Percentiles rank a stretch among this genome's conserved stretches.
Conservation (phyloP, 768 basidiomycete genomes). For the Rhodosporidiobolus odoratus region DNA sequence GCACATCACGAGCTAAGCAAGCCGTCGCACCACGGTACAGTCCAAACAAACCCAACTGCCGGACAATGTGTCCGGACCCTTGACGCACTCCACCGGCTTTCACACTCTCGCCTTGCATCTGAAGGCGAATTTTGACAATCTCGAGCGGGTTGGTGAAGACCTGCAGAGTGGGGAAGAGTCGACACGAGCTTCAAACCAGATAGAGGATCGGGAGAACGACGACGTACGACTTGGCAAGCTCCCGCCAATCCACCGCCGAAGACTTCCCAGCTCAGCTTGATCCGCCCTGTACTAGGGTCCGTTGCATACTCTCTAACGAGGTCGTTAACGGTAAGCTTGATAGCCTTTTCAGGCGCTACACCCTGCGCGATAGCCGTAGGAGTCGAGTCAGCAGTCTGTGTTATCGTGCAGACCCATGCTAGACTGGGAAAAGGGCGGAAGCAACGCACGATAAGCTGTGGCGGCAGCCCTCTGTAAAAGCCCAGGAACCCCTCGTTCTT, state of each 20-base stretch:
- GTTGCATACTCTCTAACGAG: constrained; percentile 72
- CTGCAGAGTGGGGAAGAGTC: constrained; percentile 48
- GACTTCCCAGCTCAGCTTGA: constrained; percentile 83
- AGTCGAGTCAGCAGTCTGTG: constrained; percentile 6
- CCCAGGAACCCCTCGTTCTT: constrained; percentile 87
- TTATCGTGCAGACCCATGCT: no score
- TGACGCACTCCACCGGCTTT: constrained; percentile 70
- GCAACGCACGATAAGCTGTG: constrained; percentile 73
- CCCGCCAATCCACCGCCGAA: constrained; percentile 88
- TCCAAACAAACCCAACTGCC: constrained; percentile 84
- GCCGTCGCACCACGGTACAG: constrained; percentile 89
- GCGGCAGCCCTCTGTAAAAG: constrained; percentile 95
- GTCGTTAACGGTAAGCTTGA: constrained; percentile 96
- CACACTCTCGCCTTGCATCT: constrained; percentile 92
- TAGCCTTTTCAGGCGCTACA: constrained; percentile 94
- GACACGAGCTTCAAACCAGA: constrained; percentile 14
- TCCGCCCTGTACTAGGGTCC: constrained; percentile 93
- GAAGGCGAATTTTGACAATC: constrained; percentile 73
- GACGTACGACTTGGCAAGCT: constrained; percentile 84
- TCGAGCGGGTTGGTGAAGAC: constrained; percentile 96
- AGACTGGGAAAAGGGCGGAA: not conserved
- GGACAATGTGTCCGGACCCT: constrained; percentile 86
- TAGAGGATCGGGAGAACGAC: not conserved
- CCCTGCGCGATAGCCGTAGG: constrained; percentile 54
- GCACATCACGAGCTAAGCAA: constrained; percentile 87